A percentile compares a stretch with the other conserved stretches of the same genome.
These are phyloP conservation scores for Trichoderma brevicompactum DNA, from an alignment of 2,329 filamentous ascomycete genomes.

Conservation along the genomic window DNA sequence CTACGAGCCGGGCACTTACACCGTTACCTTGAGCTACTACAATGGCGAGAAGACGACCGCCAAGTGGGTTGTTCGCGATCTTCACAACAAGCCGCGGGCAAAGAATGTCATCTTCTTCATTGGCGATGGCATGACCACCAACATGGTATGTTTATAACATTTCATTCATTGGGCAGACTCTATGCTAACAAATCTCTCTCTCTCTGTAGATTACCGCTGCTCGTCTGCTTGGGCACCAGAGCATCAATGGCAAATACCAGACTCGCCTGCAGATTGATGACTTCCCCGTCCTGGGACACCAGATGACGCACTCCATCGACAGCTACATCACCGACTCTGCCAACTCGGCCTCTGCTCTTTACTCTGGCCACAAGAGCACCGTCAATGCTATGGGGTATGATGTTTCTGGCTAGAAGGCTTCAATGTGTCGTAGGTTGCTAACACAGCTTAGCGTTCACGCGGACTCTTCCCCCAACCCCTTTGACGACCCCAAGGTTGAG, in stretches of 20 bases:
- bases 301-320: constrained; percentile 88
- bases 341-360: constrained; percentile 81
- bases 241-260: constrained; percentile 83
- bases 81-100: constrained; percentile 71
- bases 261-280: constrained; percentile 76
- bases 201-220: constrained; percentile 67
- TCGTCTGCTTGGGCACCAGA: constrained; percentile 79
- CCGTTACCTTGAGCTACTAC: constrained; percentile 76
- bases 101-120: constrained; percentile 90
- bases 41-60: constrained; percentile 71
- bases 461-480: constrained; percentile 72
- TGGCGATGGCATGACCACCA: constrained; percentile 74
- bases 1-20: constrained; percentile 79
- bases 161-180: background rate
- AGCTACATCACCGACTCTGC: constrained; percentile 85
- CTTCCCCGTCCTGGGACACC: constrained; percentile 83
- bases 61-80: constrained; percentile 75
- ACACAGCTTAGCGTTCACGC: constrained; percentile 62
- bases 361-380: constrained; percentile 81
- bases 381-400: constrained; percentile 75
- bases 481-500: constrained; percentile 87
- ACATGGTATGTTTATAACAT: constrained; percentile 55
- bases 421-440: background rate
- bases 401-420: background rate
- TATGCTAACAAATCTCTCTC: background rate